Evolutionary conservation across 1,284 basidiomycete species (phyloP).

Genomic region (Paramarasmius palmivorus): DNA sequence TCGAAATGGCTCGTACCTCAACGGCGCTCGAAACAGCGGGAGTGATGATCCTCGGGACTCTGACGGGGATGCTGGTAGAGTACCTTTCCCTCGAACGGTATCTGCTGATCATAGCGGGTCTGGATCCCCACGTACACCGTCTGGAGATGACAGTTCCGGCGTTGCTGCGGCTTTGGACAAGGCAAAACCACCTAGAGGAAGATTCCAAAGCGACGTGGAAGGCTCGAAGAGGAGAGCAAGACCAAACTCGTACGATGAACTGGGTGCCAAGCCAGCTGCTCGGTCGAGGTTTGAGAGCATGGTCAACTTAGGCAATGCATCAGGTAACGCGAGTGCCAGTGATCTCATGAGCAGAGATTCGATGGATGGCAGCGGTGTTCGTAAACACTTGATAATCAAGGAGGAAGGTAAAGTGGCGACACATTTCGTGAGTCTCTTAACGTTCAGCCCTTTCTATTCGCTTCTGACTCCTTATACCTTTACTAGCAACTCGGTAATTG

Average conservation of each 20-base stretch:
- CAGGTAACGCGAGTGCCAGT: conserved; percentile 58
- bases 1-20: conserved; percentile 48
- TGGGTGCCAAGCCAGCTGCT: conserved; percentile 46
- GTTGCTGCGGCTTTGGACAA: conserved; percentile 29
- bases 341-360: conserved; percentile 63
- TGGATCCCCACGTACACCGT: conserved; percentile 25
- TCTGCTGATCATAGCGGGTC: conserved; percentile 45
- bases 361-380: conserved; percentile 60
- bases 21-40: conserved; percentile 30
- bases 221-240: conserved; percentile 54
- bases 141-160: not conserved
- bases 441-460: conserved; percentile 4
- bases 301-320: conserved; percentile 57
- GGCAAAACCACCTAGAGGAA: conserved; percentile 53
- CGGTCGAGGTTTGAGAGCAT: conserved; percentile 69
- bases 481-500: conserved; percentile 94
- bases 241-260: conserved; percentile 70
- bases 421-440: conserved; percentile 71
- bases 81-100: conserved; percentile 64
- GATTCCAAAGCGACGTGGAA: conserved; percentile 73
- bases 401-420: conserved; percentile 81
- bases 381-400: conserved; percentile 77
- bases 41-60: conserved; percentile 33
- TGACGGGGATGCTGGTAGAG: conserved; percentile 27
- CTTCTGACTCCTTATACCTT: conserved; percentile 18